These are phyloP conservation scores for Takashimella koratensis DNA, from an alignment of 1,284 basidiomycete species.

Conservation along the genomic window DNA sequence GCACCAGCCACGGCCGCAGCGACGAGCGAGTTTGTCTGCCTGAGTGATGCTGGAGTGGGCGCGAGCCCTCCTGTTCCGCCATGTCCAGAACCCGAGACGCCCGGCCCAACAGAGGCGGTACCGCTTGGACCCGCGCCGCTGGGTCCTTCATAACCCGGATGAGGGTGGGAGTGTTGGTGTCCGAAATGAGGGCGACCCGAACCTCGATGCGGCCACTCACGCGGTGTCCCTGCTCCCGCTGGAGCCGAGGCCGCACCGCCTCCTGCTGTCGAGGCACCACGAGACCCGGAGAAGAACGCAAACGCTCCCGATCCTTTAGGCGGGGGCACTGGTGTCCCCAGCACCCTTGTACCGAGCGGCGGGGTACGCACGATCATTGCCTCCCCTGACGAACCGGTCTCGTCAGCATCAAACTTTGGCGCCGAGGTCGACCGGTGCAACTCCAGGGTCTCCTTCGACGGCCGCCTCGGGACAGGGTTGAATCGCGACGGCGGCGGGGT, in stretches of 20 bases:
- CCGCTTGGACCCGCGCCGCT: too few species aligned
- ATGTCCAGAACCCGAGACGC: neutral
- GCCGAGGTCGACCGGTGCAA: slow-evolving; percentile 33
- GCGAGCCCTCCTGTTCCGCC: neutral
- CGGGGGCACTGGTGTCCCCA: slow-evolving; percentile 5
- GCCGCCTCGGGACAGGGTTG: slow-evolving; percentile 35
- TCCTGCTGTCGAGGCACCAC: too few species aligned
- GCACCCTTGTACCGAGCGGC: slow-evolving; percentile 15
- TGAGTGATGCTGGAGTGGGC: neutral
- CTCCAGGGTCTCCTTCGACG: slow-evolving; percentile 37
- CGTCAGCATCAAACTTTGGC: slow-evolving; percentile 38
- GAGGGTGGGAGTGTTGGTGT: neutral
- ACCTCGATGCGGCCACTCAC: neutral
- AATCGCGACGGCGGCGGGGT: slow-evolving; percentile 47
- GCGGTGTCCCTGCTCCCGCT: neutral
- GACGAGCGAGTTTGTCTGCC: slow-evolving; percentile 25
- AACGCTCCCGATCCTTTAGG: slow-evolving; percentile 36
- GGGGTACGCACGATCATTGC: slow-evolving; percentile 27
- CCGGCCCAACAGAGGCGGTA: neutral
- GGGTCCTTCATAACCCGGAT: neutral
- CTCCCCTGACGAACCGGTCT: slow-evolving; percentile 37
- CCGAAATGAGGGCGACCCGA: neutral
- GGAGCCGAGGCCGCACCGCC: neutral
- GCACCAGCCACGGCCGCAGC: slow-evolving; percentile 41
- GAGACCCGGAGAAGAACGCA: slow-evolving; percentile 33